Percentiles rank a stretch among this genome's conserved stretches.
Conservation (phyloP, 1,284 basidiomycete genomes). For the Naganishia albida region DNA sequence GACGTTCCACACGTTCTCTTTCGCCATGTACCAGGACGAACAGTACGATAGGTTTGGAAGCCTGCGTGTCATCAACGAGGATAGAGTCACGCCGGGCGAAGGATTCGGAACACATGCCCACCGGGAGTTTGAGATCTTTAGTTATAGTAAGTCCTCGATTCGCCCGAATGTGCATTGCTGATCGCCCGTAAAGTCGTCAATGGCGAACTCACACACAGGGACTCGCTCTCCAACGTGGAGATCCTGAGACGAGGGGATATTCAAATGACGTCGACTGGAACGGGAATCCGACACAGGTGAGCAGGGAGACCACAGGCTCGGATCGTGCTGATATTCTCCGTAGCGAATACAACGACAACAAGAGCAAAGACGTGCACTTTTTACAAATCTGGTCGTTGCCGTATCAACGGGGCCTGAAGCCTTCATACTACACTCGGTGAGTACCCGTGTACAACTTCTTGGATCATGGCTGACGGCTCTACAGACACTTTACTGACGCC, state of each 20-base stretch:
- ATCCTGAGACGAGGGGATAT: constrained; percentile 81
- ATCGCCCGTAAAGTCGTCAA: constrained; percentile 42
- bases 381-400: constrained; percentile 80
- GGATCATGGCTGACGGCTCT: constrained; percentile 9
- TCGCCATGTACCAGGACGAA: constrained; percentile 69
- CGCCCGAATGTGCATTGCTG: background rate
- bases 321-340: background rate
- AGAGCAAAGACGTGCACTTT: constrained; percentile 64
- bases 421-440: constrained; percentile 76
- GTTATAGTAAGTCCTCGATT: constrained; percentile 67
- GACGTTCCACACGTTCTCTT: constrained; percentile 83
- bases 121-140: constrained; percentile 87
- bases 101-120: constrained; percentile 87
- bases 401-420: constrained; percentile 60
- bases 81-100: constrained; percentile 71
- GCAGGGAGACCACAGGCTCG: background rate
- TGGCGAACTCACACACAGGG: constrained; percentile 60
- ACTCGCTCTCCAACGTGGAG: constrained; percentile 87
- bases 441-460: constrained; percentile 25
- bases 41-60: constrained; percentile 50
- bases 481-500: constrained; percentile 73
- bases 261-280: constrained; percentile 84
- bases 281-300: constrained; percentile 48
- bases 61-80: constrained; percentile 75
- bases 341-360: constrained; percentile 69